phyloP scores from a whole-genome alignment of 192 early-diverging fungal species.

The Coemansia sp. region DNA sequence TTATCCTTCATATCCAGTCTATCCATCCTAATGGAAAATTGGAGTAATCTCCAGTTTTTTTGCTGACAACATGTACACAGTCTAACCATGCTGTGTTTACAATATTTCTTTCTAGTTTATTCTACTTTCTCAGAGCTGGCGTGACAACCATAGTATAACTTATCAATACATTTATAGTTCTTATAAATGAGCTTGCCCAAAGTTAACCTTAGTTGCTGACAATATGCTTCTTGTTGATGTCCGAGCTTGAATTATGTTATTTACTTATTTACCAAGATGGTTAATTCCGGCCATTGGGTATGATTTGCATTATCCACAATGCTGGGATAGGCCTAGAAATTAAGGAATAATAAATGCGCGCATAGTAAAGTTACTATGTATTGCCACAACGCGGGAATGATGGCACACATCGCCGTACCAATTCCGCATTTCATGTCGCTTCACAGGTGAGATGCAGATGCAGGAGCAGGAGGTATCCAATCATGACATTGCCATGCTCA shows the following conservation, averaged over 20 bases:
- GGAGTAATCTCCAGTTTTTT: neutral
- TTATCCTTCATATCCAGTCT: constrained; percentile 34
- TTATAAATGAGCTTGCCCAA: neutral
- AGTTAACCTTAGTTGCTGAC: neutral
- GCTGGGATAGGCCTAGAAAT: neutral
- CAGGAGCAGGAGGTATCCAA: neutral
- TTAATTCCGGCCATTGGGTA: neutral
- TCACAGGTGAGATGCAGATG: neutral
- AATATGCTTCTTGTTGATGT: neutral
- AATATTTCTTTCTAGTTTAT: neutral
- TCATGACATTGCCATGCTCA: neutral
- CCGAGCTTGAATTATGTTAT: neutral
- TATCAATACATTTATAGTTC: neutral
- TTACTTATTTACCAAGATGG: neutral
- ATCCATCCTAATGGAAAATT: constrained; percentile 7
- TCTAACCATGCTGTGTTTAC: neutral
- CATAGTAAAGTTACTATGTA: neutral
- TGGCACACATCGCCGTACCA: neutral
- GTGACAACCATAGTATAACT: neutral
- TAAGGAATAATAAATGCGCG: neutral
- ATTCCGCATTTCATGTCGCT: neutral
- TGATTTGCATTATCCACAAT: neutral
- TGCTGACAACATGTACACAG: neutral
- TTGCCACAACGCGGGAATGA: neutral
- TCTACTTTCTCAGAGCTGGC: neutral